These are phyloP conservation scores for Talaromyces albobiverticillius DNA, from an alignment of 2,329 filamentous ascomycete species.

Conservation along the genomic window DNA sequence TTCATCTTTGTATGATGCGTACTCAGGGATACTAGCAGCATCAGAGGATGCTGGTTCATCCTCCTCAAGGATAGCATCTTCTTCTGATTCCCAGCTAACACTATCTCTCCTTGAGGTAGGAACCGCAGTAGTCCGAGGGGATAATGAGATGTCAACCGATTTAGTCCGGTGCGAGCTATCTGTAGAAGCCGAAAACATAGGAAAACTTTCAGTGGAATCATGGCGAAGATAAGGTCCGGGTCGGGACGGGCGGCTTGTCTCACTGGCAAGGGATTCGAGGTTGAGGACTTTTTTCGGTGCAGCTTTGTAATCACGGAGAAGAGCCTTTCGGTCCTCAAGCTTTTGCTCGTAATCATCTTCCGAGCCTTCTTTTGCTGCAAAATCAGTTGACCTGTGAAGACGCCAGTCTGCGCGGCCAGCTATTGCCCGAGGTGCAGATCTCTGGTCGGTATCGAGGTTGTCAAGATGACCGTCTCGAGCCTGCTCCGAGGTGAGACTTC, in stretches of 20 bases:
- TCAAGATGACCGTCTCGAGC: constrained; percentile 21
- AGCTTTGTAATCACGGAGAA: constrained; percentile 48
- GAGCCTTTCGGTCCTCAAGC: constrained; percentile 41
- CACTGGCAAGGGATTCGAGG: constrained; percentile 41
- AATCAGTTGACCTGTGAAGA: constrained; percentile 23
- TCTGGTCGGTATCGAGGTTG: constrained; percentile 29
- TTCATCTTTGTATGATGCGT: constrained; percentile 21
- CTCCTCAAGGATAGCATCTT: constrained; percentile 19
- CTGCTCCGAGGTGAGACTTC: constrained; percentile 23
- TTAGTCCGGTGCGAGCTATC: constrained; percentile 53
- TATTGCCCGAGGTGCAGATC: constrained; percentile 42
- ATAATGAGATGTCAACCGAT: constrained; percentile 53
- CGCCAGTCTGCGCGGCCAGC: constrained; percentile 38
- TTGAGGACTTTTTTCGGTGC: constrained; percentile 50
- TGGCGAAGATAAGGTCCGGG: constrained; percentile 45
- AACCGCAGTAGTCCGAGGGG: constrained; percentile 29
- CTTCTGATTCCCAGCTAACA: constrained; percentile 21
- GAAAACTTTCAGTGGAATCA: constrained; percentile 61
- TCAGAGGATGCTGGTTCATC: constrained; percentile 17
- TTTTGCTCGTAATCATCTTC: constrained; percentile 38
- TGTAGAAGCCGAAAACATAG: constrained; percentile 62
- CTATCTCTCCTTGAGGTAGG: constrained; percentile 21
- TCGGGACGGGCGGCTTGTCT: constrained; percentile 28
- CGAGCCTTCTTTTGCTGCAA: constrained; percentile 23
- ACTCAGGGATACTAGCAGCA: constrained; percentile 16